Evolutionary conservation across 1,284 basidiomycete genomes (phyloP).

Genomic region (Exsudoporus floridanus): DNA sequence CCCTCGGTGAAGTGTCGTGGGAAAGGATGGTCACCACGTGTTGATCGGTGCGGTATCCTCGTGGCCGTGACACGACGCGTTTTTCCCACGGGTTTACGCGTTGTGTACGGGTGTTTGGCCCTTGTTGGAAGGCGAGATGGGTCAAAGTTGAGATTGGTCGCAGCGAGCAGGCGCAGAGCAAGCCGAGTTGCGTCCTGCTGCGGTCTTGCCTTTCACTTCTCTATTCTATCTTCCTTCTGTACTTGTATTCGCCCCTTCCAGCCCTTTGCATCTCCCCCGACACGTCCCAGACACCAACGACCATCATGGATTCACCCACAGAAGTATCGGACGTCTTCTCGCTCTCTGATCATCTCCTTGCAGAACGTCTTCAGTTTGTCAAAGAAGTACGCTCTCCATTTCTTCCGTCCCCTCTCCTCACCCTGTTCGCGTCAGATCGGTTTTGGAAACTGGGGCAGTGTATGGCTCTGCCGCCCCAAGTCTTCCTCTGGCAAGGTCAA

Average conservation of each 20-base stretch:
- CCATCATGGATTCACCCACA: slow-evolving; percentile 34
- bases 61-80: slow-evolving; percentile 23
- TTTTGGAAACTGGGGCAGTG: slow-evolving; percentile 85
- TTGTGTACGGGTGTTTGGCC: slow-evolving; percentile 36
- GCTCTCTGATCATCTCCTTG: slow-evolving; percentile 61
- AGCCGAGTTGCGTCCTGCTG: not conserved
- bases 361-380: slow-evolving; percentile 69
- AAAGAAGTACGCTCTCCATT: slow-evolving; percentile 55
- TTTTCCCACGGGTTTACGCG: slow-evolving; percentile 35
- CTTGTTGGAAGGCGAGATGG: slow-evolving; percentile 27
- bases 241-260: slow-evolving; percentile 23
- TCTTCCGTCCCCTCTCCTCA: slow-evolving; percentile 1
- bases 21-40: no score
- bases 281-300: slow-evolving; percentile 5
- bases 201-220: not conserved
- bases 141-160: not conserved
- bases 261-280: not conserved
- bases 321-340: slow-evolving; percentile 50
- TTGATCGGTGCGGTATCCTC: slow-evolving; percentile 10
- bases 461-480: slow-evolving; percentile 73
- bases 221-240: slow-evolving; percentile 16
- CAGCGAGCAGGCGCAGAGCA: not conserved
- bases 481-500: slow-evolving; percentile 41
- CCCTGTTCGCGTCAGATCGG: slow-evolving; percentile 55
- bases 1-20: no score